phyloP scores from a whole-genome alignment of 2,329 filamentous ascomycete genomes.

The Aspergillus sp. region DNA sequence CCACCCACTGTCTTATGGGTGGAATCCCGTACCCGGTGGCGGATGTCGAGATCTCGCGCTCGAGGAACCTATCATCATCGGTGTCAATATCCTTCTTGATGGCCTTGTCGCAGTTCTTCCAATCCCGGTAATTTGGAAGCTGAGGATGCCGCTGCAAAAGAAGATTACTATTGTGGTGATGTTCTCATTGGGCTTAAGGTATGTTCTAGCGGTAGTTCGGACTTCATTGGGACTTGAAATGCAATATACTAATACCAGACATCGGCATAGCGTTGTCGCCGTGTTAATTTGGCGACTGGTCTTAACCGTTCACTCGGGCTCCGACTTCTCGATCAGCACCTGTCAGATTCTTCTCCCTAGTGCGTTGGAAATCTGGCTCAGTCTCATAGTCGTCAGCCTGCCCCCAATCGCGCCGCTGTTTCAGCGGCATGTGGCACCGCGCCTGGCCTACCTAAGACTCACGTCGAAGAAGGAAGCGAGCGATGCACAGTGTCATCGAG shows the following conservation, averaged over 20 bases:
- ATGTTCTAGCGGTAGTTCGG: background rate
- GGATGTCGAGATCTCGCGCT: conserved; percentile 6
- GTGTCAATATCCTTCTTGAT: conserved; percentile 17
- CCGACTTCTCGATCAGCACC: background rate
- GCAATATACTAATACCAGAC: background rate
- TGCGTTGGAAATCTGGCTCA: background rate
- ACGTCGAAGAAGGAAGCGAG: background rate
- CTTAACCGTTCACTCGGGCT: background rate
- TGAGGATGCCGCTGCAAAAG: conserved; percentile 7
- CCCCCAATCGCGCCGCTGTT: background rate
- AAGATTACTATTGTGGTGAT: background rate
- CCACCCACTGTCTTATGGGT: conserved; percentile 18
- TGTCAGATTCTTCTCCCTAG: background rate
- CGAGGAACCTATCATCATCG: conserved; percentile 15
- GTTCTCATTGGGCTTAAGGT: background rate
- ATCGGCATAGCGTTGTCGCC: background rate
- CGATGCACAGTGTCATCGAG: background rate
- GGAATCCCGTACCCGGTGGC: conserved; percentile 12
- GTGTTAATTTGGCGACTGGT: background rate
- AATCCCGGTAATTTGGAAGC: conserved; percentile 13
- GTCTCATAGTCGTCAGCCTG: background rate
- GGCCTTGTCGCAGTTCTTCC: conserved; percentile 14
- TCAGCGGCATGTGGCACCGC: background rate
- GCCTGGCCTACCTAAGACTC: background rate
- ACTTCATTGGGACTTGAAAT: background rate